These are phyloP conservation scores for Hypoxylon subgilvum DNA, from an alignment of 495 filamentous ascomycete species.

Conservation along the genomic window DNA sequence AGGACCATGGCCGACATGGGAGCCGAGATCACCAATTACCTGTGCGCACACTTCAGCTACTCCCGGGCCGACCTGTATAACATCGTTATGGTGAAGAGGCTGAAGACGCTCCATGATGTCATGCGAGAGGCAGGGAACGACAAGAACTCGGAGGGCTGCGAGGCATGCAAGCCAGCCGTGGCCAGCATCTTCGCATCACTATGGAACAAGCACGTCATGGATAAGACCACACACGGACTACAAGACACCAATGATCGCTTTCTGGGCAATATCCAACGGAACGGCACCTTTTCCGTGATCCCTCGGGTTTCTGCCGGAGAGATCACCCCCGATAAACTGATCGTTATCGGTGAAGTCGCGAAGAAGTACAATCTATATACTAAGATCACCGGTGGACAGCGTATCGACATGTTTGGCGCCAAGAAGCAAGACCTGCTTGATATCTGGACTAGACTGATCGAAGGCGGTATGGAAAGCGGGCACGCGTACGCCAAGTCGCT, in stretches of 20 bases:
- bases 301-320: conserved; percentile 87
- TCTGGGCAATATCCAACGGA: conserved; percentile 92
- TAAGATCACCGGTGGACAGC: conserved; percentile 94
- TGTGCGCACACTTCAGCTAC: conserved; percentile 86
- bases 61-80: conserved; percentile 90
- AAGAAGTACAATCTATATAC: conserved; percentile 89
- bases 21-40: conserved; percentile 85
- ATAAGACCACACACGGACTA: conserved; percentile 72
- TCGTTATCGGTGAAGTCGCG: conserved; percentile 85
- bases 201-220: conserved; percentile 88
- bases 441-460: conserved; percentile 88
- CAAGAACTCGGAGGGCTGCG: conserved; percentile 79
- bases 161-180: conserved; percentile 87
- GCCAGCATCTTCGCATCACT: conserved; percentile 84
- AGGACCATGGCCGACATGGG: conserved; percentile 89
- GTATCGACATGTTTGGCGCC: conserved; percentile 95
- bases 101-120: conserved; percentile 77
- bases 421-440: conserved; percentile 86
- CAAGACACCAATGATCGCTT: conserved; percentile 95
- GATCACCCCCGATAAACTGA: conserved; percentile 89
- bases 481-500: conserved; percentile 95
- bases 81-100: conserved; percentile 81
- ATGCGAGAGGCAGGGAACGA: conserved; percentile 84
- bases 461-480: conserved; percentile 93
- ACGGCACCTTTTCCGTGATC: conserved; percentile 91